A percentile compares a stretch with the other conserved stretches of the same genome.
Conservation (phyloP, 2,329 filamentous ascomycete genomes). For the Aspergillus texensis region DNA sequence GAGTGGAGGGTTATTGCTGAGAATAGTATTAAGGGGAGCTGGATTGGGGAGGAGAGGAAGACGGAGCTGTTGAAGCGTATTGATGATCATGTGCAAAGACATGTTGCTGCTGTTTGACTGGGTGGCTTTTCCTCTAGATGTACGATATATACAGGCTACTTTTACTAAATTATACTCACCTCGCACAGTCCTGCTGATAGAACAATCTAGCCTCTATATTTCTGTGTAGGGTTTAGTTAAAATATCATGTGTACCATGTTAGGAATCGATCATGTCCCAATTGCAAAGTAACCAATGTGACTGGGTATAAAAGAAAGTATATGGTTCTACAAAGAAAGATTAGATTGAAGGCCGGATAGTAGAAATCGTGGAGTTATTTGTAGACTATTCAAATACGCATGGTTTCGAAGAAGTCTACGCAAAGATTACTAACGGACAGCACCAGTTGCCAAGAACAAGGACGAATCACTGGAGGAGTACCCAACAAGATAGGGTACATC, state of each 20-base stretch:
- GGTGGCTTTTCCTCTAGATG: background rate
- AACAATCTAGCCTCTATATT: background rate
- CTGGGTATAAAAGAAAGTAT: no score
- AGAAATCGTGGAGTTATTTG: background rate
- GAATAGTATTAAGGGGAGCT: slow-evolving; percentile 68
- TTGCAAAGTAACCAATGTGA: background rate
- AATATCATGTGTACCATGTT: no score
- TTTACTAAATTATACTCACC: no score
- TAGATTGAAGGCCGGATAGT: background rate
- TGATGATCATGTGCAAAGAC: slow-evolving; percentile 33
- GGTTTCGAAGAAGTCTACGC: background rate
- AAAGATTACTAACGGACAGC: background rate
- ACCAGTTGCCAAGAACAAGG: background rate
- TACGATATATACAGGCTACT: background rate
- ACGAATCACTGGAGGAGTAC: background rate
- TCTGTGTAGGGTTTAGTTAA: no score
- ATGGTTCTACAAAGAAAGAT: background rate
- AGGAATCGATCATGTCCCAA: background rate
- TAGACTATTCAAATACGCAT: background rate
- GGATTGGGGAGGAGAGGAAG: slow-evolving; percentile 69
- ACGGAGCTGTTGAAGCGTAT: slow-evolving; percentile 52
- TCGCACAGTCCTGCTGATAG: no score
- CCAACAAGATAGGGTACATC: background rate
- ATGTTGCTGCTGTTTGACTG: slow-evolving; percentile 15
- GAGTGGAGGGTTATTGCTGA: slow-evolving; percentile 69